Conservation (phyloP, 2,329 filamentous ascomycete species). For the Pestalotiopsis sp. region DNA sequence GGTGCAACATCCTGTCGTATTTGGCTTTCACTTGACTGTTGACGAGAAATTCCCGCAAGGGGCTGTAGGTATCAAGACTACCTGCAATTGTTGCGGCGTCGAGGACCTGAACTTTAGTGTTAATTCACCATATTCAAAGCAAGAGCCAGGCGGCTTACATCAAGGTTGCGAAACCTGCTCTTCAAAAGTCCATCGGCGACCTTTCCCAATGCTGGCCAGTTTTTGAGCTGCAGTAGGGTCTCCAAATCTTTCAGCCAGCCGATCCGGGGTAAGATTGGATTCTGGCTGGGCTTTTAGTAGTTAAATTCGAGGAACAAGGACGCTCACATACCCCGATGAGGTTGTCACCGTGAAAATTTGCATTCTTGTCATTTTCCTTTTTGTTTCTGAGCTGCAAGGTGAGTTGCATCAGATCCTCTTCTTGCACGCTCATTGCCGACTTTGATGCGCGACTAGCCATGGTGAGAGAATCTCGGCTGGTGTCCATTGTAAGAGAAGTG, state of each 20-base stretch:
- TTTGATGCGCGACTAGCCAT: neutral
- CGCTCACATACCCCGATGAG: neutral
- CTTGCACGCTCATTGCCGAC: neutral
- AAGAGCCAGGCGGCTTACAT: neutral
- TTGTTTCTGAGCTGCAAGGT: constrained; percentile 13
- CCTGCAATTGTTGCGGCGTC: neutral
- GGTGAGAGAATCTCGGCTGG: neutral
- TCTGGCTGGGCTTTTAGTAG: neutral
- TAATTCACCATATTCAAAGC: neutral
- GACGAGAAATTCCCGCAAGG: neutral
- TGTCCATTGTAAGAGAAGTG: neutral
- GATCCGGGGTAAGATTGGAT: neutral
- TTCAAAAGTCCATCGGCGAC: neutral
- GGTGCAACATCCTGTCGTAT: neutral
- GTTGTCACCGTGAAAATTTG: neutral
- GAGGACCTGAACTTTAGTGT: neutral
- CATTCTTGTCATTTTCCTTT: neutral
- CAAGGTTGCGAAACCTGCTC: neutral
- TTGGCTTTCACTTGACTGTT: neutral
- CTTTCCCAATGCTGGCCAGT: neutral
- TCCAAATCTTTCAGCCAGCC: neutral
- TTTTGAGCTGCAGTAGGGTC: neutral
- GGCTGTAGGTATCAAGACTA: neutral
- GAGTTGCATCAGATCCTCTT: constrained; percentile 14
- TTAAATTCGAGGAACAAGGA: neutral